These are phyloP conservation scores for Ceratopteris richardii DNA, from an alignment of 75 land plant species.

Conservation along the genomic window DNA sequence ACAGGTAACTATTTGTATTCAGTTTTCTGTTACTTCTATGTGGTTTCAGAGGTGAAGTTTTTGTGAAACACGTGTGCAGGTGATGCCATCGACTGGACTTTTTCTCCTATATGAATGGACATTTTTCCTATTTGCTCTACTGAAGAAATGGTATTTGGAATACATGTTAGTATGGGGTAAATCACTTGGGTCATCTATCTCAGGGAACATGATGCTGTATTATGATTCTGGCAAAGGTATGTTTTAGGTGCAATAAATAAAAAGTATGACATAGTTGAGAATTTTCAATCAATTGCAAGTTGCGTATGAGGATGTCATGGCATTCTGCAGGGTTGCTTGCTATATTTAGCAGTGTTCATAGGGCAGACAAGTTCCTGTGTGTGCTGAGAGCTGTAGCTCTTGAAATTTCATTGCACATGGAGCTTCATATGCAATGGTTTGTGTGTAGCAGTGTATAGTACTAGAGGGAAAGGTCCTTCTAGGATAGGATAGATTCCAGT, in stretches of 20 bases:
- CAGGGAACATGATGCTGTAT: constrained; percentile 25
- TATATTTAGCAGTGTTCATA: too few species aligned
- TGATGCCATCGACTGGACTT: constrained; percentile 95
- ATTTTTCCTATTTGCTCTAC: constrained; percentile 49
- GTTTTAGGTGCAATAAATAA: background rate
- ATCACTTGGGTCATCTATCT: constrained; percentile 14
- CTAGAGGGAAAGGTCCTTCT: too few species aligned
- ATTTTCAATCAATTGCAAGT: background rate
- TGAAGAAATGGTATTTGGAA: constrained; percentile 61
- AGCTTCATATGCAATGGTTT: too few species aligned
- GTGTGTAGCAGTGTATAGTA: too few species aligned
- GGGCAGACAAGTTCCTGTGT: too few species aligned
- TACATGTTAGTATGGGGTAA: constrained; percentile 60
- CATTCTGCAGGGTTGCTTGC: too few species aligned
- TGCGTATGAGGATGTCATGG: too few species aligned
- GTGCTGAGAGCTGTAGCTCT: too few species aligned
- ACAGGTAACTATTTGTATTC: constrained; percentile 49
- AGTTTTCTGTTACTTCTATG: background rate
- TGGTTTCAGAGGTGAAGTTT: too few species aligned
- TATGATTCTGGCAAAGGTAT: constrained; percentile 70
- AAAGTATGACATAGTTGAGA: background rate
- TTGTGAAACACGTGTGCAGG: constrained; percentile 8
- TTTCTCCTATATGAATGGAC: constrained; percentile 85
- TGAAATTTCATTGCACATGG: too few species aligned
- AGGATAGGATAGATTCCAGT: too few species aligned